These are phyloP conservation scores for Diospyros lotus DNA, from an alignment of 148 eudicot genomes.

Conservation along the genomic window DNA sequence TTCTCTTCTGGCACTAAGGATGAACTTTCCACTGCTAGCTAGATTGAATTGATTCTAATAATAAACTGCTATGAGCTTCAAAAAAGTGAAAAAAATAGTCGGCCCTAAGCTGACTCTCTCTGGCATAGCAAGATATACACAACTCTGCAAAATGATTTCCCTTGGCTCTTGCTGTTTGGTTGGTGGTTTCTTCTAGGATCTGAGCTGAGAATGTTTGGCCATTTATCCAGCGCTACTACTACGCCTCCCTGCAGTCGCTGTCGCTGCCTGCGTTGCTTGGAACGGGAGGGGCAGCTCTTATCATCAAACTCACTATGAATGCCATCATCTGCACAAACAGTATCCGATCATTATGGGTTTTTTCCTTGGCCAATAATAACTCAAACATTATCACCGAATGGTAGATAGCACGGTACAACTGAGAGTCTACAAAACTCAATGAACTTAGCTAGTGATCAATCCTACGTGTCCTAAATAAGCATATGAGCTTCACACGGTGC, in stretches of 20 bases:
- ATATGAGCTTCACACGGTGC: no score
- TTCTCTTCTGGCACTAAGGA: neutral
- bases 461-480: no score
- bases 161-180: neutral
- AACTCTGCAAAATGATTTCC: neutral
- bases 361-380: neutral
- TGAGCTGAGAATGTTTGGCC: neutral
- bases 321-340: slow-evolving; percentile 48
- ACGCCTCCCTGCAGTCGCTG: neutral
- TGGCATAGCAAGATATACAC: neutral
- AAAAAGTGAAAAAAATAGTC: neutral
- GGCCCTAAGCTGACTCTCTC: neutral
- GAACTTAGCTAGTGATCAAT: no score
- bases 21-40: neutral
- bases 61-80: neutral
- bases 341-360: neutral
- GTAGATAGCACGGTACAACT: no score
- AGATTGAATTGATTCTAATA: neutral
- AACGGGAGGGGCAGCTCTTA: slow-evolving; percentile 26
- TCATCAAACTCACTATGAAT: slow-evolving; percentile 44
- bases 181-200: neutral
- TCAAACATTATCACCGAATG: neutral
- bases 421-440: no score
- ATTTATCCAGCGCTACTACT: neutral
- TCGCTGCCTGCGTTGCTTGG: slow-evolving; percentile 16